These are phyloP conservation scores for Candida buenavistaensis DNA, from an alignment of 1,139 yeast species.

Conservation along the genomic window DNA sequence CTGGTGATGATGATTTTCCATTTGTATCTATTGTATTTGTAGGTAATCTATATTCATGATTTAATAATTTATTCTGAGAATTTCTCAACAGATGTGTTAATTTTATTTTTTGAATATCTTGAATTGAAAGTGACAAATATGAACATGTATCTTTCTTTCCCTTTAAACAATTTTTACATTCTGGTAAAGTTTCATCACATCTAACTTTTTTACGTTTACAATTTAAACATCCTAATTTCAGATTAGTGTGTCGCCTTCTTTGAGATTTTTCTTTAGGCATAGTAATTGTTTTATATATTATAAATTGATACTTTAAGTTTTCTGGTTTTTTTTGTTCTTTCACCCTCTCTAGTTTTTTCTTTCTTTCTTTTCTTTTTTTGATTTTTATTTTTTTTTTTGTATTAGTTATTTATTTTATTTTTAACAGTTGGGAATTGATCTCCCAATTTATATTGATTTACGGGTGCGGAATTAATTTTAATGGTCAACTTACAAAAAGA, in stretches of 20 bases:
- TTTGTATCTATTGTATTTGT: conserved; percentile 17
- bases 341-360: too few relatives aligned
- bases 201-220: conserved; percentile 48
- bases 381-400: too few relatives aligned
- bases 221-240: conserved; percentile 42
- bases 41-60: conserved; percentile 30
- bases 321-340: too few relatives aligned
- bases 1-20: background rate
- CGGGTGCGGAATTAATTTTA: too few relatives aligned
- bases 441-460: too few relatives aligned
- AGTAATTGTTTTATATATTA: too few relatives aligned
- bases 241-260: conserved; percentile 42
- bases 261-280: conserved; percentile 13
- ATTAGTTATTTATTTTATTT: too few relatives aligned
- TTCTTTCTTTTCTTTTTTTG: too few relatives aligned
- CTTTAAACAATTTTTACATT: conserved; percentile 39
- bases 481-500: too few relatives aligned
- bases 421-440: too few relatives aligned
- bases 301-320: too few relatives aligned
- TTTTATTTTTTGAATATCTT: conserved; percentile 28
- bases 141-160: conserved; percentile 34
- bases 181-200: conserved; percentile 47
- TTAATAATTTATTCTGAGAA: conserved; percentile 29
- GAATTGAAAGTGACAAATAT: conserved; percentile 25
- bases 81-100: conserved; percentile 30